phyloP scores from a whole-genome alignment of 202 grass and related monocot species.

The Zoysia matrella region DNA sequence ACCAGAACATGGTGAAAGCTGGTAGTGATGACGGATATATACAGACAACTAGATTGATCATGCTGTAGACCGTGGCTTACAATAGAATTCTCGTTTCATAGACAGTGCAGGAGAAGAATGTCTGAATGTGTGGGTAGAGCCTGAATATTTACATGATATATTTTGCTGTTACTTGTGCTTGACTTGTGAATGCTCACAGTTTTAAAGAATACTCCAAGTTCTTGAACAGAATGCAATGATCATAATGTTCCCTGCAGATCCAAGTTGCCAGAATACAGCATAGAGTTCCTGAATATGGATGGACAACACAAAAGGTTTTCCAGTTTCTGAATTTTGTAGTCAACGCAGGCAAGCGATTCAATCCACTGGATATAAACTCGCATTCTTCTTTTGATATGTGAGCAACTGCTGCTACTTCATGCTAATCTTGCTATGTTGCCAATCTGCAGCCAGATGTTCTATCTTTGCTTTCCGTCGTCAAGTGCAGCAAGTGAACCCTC shows the following conservation, averaged over 20 bases:
- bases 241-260: no score
- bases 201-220: constrained; percentile 30
- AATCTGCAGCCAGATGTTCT: constrained; percentile 68
- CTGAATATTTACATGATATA: constrained; percentile 15
- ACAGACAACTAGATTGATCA: background rate
- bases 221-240: no score
- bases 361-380: background rate
- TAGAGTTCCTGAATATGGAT: constrained; percentile 62
- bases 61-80: background rate
- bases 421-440: constrained; percentile 15
- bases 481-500: constrained; percentile 75
- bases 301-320: constrained; percentile 97
- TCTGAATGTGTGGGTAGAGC: constrained; percentile 1
- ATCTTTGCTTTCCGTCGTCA: constrained; percentile 75
- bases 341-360: constrained; percentile 65
- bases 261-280: no score
- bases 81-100: constrained; percentile 22
- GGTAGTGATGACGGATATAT: constrained; percentile 19
- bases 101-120: background rate
- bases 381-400: background rate
- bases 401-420: background rate
- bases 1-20: constrained; percentile 17
- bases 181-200: background rate
- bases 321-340: constrained; percentile 92
- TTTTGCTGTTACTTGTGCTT: background rate